Conservation (phyloP, 2,329 filamentous ascomycete genomes). For the Botrytis pseudocinerea region DNA sequence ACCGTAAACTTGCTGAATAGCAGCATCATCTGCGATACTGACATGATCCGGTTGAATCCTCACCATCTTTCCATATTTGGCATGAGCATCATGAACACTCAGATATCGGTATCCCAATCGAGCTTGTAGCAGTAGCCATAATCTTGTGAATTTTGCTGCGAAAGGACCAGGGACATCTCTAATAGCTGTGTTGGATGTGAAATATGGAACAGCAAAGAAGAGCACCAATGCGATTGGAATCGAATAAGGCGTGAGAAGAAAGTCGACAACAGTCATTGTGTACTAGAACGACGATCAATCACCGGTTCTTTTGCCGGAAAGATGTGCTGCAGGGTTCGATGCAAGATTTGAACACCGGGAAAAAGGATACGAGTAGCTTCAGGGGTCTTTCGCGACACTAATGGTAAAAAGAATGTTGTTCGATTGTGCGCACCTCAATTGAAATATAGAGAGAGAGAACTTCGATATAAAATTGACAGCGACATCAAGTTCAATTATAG, state of each 20-base stretch:
- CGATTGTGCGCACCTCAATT: not conserved
- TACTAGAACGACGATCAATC: not conserved
- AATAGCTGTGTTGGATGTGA: constrained; percentile 37
- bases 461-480: not conserved
- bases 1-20: constrained; percentile 75
- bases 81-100: constrained; percentile 70
- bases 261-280: constrained; percentile 42
- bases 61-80: constrained; percentile 72
- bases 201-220: constrained; percentile 40
- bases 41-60: constrained; percentile 83
- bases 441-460: not conserved
- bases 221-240: constrained; percentile 49
- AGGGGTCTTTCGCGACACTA: not conserved
- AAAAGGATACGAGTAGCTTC: not conserved
- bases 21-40: constrained; percentile 76
- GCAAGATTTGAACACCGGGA: not conserved
- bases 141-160: constrained; percentile 67
- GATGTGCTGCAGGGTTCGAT: not conserved
- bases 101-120: constrained; percentile 66
- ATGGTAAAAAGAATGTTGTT: not conserved
- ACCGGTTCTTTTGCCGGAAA: not conserved
- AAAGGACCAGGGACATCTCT: constrained; percentile 51
- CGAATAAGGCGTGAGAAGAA: constrained; percentile 50
- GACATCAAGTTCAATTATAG: constrained; percentile 21
- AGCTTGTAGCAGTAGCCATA: constrained; percentile 73